Conservation (phyloP, 1,139 yeast species). For the Saccharomyces hybrid region DNA sequence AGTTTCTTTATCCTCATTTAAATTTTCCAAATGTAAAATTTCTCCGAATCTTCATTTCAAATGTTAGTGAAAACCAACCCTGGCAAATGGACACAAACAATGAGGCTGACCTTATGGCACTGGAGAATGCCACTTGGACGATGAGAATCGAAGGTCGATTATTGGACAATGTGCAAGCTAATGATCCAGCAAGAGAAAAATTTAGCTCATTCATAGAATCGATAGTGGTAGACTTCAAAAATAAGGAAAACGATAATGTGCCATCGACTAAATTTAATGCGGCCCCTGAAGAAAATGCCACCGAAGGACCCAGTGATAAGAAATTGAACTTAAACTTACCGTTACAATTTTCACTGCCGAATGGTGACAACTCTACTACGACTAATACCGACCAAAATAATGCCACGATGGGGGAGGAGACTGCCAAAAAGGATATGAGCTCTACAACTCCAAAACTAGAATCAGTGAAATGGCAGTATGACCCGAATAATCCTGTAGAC, state of each 20-base stretch:
- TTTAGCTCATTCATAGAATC: conserved; percentile 81
- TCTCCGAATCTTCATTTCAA: conserved; percentile 74
- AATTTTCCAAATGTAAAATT: conserved; percentile 38
- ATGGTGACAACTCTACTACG: neutral
- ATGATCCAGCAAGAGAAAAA: conserved; percentile 42
- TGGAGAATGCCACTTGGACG: conserved; percentile 50
- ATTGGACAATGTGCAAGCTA: conserved; percentile 39
- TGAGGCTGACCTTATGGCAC: conserved; percentile 22
- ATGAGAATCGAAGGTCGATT: conserved; percentile 81
- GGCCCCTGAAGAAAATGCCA: neutral
- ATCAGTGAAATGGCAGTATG: conserved; percentile 58
- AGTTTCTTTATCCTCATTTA: conserved; percentile 2
- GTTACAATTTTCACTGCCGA: neutral
- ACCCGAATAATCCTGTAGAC: conserved; percentile 37
- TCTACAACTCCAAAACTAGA: neutral
- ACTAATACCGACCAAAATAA: neutral
- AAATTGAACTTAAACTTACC: neutral
- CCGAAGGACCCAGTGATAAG: neutral
- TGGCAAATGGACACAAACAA: conserved; percentile 52
- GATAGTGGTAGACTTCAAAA: conserved; percentile 64
- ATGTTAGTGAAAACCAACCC: conserved; percentile 77
- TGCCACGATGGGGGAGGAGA: neutral
- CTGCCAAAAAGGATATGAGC: neutral
- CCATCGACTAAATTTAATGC: neutral
- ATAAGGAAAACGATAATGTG: neutral